Conservation (phyloP, 805 yeast genomes). For the Monosporozyma siamensis region DNA sequence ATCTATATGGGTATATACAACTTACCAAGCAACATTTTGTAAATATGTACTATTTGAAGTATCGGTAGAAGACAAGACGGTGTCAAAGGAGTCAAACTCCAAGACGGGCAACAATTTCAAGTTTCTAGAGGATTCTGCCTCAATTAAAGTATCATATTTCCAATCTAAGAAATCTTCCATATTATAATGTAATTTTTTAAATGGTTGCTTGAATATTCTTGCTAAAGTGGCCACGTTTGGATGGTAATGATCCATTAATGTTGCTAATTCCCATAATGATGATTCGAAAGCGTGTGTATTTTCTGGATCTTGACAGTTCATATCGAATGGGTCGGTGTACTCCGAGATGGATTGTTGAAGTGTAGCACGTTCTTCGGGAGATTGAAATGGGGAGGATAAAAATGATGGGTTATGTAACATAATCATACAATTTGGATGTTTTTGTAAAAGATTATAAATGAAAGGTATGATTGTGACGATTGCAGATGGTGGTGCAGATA, state of each 20-base stretch:
- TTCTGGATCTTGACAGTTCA: constrained; percentile 61
- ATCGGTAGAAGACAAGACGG: no score
- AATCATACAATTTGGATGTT: constrained; percentile 91
- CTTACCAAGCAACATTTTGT: constrained; percentile 22
- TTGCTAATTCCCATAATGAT: constrained; percentile 86
- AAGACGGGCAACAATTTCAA: constrained; percentile 67
- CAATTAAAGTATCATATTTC: constrained; percentile 60
- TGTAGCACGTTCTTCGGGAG: constrained; percentile 21
- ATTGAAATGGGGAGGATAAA: constrained; percentile 21
- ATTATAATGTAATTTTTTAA: constrained; percentile 75
- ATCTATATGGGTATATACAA: background rate
- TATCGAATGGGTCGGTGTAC: constrained; percentile 58
- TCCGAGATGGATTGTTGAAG: constrained; percentile 15
- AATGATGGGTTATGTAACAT: constrained; percentile 51
- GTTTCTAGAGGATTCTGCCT: constrained; percentile 53
- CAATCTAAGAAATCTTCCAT: constrained; percentile 93
- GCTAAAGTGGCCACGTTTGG: constrained; percentile 93
- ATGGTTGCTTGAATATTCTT: constrained; percentile 80
- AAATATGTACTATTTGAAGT: no score
- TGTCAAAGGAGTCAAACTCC: constrained; percentile 47
- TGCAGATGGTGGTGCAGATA: constrained; percentile 81
- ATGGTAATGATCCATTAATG: constrained; percentile 77
- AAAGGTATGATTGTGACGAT: constrained; percentile 84
- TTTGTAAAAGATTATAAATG: constrained; percentile 75
- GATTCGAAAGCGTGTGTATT: constrained; percentile 71